Base-by-base conservation (phyloP, 495 filamentous ascomycete genomes). In the Penicillium lagena region DNA sequence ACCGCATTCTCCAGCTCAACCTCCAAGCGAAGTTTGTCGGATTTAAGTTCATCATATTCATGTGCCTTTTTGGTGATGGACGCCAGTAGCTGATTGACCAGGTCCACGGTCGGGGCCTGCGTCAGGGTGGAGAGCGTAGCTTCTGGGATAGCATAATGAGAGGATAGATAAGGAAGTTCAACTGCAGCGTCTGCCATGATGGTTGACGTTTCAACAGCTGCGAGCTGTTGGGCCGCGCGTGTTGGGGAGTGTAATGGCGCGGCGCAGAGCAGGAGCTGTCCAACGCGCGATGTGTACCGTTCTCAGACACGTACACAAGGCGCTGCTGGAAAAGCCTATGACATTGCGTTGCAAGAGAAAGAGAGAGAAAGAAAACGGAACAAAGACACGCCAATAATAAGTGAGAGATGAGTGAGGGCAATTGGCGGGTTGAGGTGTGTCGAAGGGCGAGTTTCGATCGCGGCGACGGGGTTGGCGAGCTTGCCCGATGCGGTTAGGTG, bases 1-100 rank as follows among this genome's bases (percentile, higher is more conserved):
- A 94, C 82, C 22, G 83, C 81, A 66, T 85, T 90, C 62, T 97
- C 93, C 9, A 97, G 73, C 68, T 97, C 93, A n/a, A 97, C 88
- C 45, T 90, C 87, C 12, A 86, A 61, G 40, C 85, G 84, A 36
- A 95, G 76, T 63, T 95, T 96, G 36, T 93, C 85, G 7, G 90
- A 82, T 47, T 79, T 81, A 11, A 91, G 64, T 33, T 81, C 77
- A 52, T 96, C 89, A 51, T 78, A 77, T 51, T 95, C 90, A 38
- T 79, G 84, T 28, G 87, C 85, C 65, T 88, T 94, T 28, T 71
- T 70, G 15, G 80, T 73, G 39, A 96, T 77, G 4, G 70, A 76
- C 9, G 75, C 64, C 11, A 96, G 68, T 28, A 96, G 71, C 30
- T 74, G 66, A 38, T 73, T 76, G 39, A 95, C 85, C 12, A 95